Percentiles rank a stretch among this genome's conserved stretches.
Conservation (phyloP, 1,139 yeast genomes). For the Debaryomyces fabryi region DNA sequence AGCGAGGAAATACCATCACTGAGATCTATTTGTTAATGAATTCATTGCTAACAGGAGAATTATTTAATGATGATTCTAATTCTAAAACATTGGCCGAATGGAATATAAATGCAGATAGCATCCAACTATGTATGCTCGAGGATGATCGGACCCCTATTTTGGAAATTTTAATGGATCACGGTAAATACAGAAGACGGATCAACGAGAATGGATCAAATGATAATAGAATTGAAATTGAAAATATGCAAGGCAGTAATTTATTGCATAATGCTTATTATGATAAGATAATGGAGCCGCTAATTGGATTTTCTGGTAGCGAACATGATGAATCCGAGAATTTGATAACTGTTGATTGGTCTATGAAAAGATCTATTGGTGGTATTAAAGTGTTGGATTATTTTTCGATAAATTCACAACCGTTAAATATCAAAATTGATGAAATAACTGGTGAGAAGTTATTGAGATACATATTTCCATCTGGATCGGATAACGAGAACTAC, state of each 20-base stretch:
- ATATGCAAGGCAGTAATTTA: slow-evolving; percentile 47
- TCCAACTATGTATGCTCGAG: slow-evolving; percentile 46
- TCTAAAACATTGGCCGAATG: slow-evolving; percentile 44
- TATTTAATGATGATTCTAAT: slow-evolving; percentile 19
- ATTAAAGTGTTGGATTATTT: slow-evolving; percentile 60
- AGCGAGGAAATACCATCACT: slow-evolving; percentile 31
- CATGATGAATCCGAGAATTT: slow-evolving; percentile 28
- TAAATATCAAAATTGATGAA: slow-evolving; percentile 62
- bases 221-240: slow-evolving; percentile 44
- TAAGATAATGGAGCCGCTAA: slow-evolving; percentile 39
- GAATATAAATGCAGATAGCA: slow-evolving; percentile 60
- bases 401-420: slow-evolving; percentile 55
- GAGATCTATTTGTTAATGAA: slow-evolving; percentile 44
- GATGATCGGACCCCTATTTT: slow-evolving; percentile 47
- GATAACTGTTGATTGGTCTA: slow-evolving; percentile 59
- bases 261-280: slow-evolving; percentile 37
- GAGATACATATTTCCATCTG: slow-evolving; percentile 57
- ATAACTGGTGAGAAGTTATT: slow-evolving; percentile 58
- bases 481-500: slow-evolving; percentile 29
- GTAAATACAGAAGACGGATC: slow-evolving; percentile 50
- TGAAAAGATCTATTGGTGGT: slow-evolving; percentile 71
- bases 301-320: slow-evolving; percentile 13
- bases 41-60: slow-evolving; percentile 44
- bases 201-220: slow-evolving; percentile 48
- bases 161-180: slow-evolving; percentile 43